Evolutionary conservation across 2,329 filamentous ascomycete genomes (phyloP), one percentile per base, ranked within the genome.

Genomic region (Metarhizium guizhouense): DNA sequence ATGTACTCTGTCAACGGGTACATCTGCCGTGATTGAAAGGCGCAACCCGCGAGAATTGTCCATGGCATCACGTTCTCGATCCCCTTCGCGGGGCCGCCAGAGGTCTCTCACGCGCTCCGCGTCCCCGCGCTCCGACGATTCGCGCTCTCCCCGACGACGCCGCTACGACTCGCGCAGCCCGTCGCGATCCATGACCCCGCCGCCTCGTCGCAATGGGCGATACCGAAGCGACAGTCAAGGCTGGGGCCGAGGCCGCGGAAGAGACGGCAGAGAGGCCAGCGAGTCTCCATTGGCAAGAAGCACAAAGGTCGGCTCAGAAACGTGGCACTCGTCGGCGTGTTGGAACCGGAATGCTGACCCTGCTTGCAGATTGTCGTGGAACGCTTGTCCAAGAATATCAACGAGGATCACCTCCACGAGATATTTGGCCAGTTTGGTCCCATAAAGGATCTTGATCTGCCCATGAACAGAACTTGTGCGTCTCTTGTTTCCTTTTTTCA

Each of bases 351-450:
- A 40, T 14, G 30, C 20, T 55, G n/a, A 55, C 25, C 14, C 5
- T 2, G 6, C 13, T 7, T 36, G 3, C 64, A 96, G 89, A 92
- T 99, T 68, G 90, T 99, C 18, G 88, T 99, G 50, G 94, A 99
- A 72, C 92, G 95, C 60, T 79, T 99, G 66, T 95, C 93, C 4
- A 96, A 95, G 71, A 97, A 96, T 66, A 87, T 99, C 63, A 95
- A 89, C 57, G 89, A 93, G 68, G 82, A 82, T 18, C 94, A 99
- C 65, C 76, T 99, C 6, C 82, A 84, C 62, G 94, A 99, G 69
- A 96, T 99, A 58, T 99, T 99, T 68, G 87, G 89, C 51, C 80
- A 83, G 42, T 99, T 94, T 68, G 94, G 94, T 52, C 79, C 81
- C 20, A 95, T 99, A 63, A 82, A 86, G 63, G 90, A 94, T 62